A percentile compares a stretch with the other conserved stretches of the same genome.
These are phyloP conservation scores for Mycosphaerelloides madeirae DNA, from an alignment of 2,329 filamentous ascomycete species.

Conservation along the genomic window DNA sequence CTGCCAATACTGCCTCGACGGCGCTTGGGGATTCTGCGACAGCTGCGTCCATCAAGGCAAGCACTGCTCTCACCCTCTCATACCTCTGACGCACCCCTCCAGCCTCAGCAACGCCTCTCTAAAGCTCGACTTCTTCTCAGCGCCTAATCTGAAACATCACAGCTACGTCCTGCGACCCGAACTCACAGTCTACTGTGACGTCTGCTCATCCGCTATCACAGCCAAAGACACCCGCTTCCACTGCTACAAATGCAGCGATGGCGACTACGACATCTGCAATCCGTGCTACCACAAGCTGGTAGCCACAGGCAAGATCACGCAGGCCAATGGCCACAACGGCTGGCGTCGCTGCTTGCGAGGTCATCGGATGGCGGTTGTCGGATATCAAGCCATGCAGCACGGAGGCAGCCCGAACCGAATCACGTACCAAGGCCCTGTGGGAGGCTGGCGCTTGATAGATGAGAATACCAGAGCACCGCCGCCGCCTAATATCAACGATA, in stretches of 20 bases:
- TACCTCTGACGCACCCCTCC: slow-evolving; percentile 64
- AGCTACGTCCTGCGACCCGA: slow-evolving; percentile 38
- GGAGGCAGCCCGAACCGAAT: slow-evolving; percentile 63
- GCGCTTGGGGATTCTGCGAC: slow-evolving; percentile 93
- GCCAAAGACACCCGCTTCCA: slow-evolving; percentile 69
- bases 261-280: slow-evolving; percentile 84
- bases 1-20: slow-evolving; percentile 80
- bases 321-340: slow-evolving; percentile 70
- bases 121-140: slow-evolving; percentile 17
- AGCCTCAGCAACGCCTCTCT: slow-evolving; percentile 20
- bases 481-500: slow-evolving; percentile 30
- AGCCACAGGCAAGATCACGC: slow-evolving; percentile 58
- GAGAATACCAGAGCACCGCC: background rate
- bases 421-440: slow-evolving; percentile 68
- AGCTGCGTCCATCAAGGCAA: slow-evolving; percentile 76
- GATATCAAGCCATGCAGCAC: slow-evolving; percentile 59
- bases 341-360: slow-evolving; percentile 78
- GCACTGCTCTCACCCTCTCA: slow-evolving; percentile 74
- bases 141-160: slow-evolving; percentile 39
- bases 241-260: slow-evolving; percentile 69
- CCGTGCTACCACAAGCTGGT: slow-evolving; percentile 70
- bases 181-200: slow-evolving; percentile 70
- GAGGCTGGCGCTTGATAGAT: slow-evolving; percentile 65
- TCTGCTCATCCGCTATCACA: slow-evolving; percentile 69
- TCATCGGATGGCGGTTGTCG: slow-evolving; percentile 79